Evolutionary conservation across 495 filamentous ascomycete species (phyloP), one percentile per base, ranked within the genome.

Genomic region (Amphirosellinia nigrospora): DNA sequence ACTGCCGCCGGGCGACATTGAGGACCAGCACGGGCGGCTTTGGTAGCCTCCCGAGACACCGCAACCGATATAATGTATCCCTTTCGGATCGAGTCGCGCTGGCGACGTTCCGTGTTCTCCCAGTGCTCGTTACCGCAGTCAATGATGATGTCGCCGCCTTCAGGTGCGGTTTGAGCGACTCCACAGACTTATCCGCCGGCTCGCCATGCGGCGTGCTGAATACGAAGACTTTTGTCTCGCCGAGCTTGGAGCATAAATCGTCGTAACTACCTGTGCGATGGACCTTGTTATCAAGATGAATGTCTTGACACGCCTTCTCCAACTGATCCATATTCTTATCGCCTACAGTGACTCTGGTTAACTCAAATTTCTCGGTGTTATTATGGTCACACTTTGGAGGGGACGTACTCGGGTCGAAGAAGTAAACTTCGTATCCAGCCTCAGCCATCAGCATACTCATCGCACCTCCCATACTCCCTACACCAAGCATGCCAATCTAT

Each of bases 121-220:
- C 88, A 93, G 71, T 91, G 82, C 79, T 94, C 90, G 70, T 93
- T 93, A 0, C 88, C 88, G 23, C 87, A 89, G 74, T 93, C 91
- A 10, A 94, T 82, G 61, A 94, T 89, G 58, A 93, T 87, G 74
- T 94, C 91, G 8, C 89, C 30, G 77, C 80, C 36, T 85, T 82
- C 15, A 93, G 77, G 63, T 87, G 82, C 2, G 82, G 82, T 58
- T 83, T 82, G 10, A 93, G 79, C 64, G 83, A 83, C 4, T 83
- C 84, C 5, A 93, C 77, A n/a, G 91, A 90, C 0, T 81, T 84
- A 73, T 93, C 92, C 13, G 86, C 90, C 0, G 88, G 86, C n/a
- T 74, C 77, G n/a, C 92, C 90, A 68, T 93, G 91, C 0, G 92
- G 88, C 56, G 92, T 82, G 26, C 86, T 89, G 75, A 93, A 92